A percentile compares a stretch with the other conserved stretches of the same genome.
These are phyloP conservation scores for Pythium scleroteichum DNA, from an alignment of 352 stramenopile genomes.

Conservation along the genomic window DNA sequence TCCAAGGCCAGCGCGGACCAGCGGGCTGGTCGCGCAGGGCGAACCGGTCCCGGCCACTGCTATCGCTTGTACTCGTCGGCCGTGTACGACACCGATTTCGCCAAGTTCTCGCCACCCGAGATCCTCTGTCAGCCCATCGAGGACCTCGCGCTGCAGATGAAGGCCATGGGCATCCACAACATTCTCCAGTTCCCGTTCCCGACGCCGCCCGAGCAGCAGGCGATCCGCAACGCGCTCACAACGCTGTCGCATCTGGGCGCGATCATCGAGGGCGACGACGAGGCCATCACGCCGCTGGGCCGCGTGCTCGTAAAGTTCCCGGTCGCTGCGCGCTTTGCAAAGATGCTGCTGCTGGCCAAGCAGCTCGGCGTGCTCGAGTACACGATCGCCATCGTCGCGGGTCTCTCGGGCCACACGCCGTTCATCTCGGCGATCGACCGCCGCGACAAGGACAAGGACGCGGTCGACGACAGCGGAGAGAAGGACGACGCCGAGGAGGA, in stretches of 20 bases:
- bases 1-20: constrained; percentile 85
- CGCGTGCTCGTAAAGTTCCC: constrained; percentile 84
- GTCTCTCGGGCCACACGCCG: constrained; percentile 69
- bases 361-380: constrained; percentile 75
- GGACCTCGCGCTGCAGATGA: constrained; percentile 97
- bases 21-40: constrained; percentile 95
- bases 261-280: constrained; percentile 52
- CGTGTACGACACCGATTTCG: constrained; percentile 95
- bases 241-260: constrained; percentile 84
- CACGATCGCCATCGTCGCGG: constrained; percentile 79
- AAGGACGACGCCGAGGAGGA: constrained; percentile 37
- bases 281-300: constrained; percentile 83
- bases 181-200: constrained; percentile 97
- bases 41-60: constrained; percentile 96
- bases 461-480: constrained; percentile 23
- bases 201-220: constrained; percentile 87
- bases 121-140: constrained; percentile 92
- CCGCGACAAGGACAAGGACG: constrained; percentile 44
- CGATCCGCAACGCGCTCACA: constrained; percentile 84
- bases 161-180: constrained; percentile 96
- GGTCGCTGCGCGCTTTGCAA: constrained; percentile 83
- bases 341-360: constrained; percentile 88
- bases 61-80: constrained; percentile 98
- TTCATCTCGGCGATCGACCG: constrained; percentile 70
- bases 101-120: constrained; percentile 90